Evolutionary conservation across 148 eudicot species (phyloP), one percentile per base, ranked within the genome.

Genomic region (Persicaria tinctoria): DNA sequence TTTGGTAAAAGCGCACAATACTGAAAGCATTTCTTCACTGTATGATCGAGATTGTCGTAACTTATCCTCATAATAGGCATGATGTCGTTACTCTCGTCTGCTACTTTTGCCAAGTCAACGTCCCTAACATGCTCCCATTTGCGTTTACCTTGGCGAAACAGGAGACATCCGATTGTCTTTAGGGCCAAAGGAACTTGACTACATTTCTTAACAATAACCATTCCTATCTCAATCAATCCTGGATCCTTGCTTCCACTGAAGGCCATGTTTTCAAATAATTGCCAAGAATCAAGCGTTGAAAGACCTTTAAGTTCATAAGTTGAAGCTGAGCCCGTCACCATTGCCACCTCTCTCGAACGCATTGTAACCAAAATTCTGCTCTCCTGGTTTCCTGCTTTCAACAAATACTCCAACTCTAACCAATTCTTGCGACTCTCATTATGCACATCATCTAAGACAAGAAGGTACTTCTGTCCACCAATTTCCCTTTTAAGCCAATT

Each of bases 281-380:
- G 6, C 81, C 78, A 79, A 0, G 85, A 78, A 46, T 78, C 75
- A 0, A 64, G 73, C 0, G 78, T 77, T 1, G 85, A 72, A 3
- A 88, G 78, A 14, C 82, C 79, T 2, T 55, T 11, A 46, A 88
- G 53, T n/a, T 73, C 54, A 18, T 76, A 60, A 0, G 18, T 16
- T 2, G 46, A 20, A 32, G 1, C 38, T 4, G 76, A 32, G n/a
- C 85, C 88, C 1, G 80, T 68, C 48, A 50, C 27, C 1, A 6
- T 47, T 9, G 84, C 82, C 9, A 75, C 75, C n/a, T 1, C 11
- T 5, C 8, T 73, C 3, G 82, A 81, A 5, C 86, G 85, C 0
- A 86, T 80, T n/a, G 89, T 85, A 16, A 85, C 78, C 16, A 85
- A 0, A 76, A 86, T 78, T 74, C 72, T 77, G 47, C 87, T 83